A percentile compares a stretch with the other conserved stretches of the same genome.
phyloP scores from a whole-genome alignment of 345 rosid genomes.

The Xanthoceras sorbifolium region DNA sequence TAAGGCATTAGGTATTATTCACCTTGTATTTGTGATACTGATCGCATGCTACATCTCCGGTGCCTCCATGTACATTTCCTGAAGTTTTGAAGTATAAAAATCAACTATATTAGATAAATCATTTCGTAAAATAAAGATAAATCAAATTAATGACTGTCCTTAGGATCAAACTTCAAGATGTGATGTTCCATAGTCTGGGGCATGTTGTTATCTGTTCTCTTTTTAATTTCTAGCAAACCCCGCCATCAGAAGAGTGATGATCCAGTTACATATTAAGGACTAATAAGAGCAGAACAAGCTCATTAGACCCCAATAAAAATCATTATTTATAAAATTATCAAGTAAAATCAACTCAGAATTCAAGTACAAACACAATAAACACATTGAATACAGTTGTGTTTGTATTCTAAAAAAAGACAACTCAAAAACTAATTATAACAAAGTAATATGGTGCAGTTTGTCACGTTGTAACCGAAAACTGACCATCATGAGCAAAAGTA shows the following conservation, averaged over 20 bases:
- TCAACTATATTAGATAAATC: background rate
- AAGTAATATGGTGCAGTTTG: too few relatives aligned
- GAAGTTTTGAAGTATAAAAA: constrained; percentile 14
- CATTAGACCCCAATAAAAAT: background rate
- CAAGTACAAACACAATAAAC: background rate
- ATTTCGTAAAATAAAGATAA: background rate
- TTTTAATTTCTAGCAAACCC: background rate
- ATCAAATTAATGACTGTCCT: background rate
- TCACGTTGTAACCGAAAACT: background rate
- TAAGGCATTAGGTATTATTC: background rate
- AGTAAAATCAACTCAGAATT: background rate
- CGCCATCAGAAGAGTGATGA: background rate
- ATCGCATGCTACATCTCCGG: constrained; percentile 56
- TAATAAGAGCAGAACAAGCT: background rate
- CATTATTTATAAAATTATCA: background rate
- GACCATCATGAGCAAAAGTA: constrained; percentile 39
- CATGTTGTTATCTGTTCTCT: background rate
- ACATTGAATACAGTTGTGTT: background rate
- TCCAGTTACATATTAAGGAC: background rate
- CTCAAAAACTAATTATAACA: too few relatives aligned
- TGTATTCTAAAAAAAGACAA: too few relatives aligned
- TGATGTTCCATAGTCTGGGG: background rate
- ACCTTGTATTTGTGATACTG: constrained; percentile 72
- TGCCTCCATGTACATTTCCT: constrained; percentile 40
- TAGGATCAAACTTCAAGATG: background rate